Percentiles rank a stretch among this genome's conserved stretches.
Evolutionary conservation across 2,329 filamentous ascomycete species (phyloP).

Genomic region (Aspergillus sp.): DNA sequence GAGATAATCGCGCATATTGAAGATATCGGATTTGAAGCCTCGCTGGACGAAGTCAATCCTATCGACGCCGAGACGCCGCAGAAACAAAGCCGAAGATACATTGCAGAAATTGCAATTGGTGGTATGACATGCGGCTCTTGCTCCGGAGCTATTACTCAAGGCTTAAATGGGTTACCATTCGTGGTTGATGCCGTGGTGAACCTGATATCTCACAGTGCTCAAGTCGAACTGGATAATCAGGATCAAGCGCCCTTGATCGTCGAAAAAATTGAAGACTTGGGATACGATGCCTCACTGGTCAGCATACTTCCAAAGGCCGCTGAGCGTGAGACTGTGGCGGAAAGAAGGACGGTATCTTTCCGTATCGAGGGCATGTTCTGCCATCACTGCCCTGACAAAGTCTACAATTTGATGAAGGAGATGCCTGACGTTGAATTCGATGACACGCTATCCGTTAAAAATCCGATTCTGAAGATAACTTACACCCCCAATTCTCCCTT

Average conservation of each 20-base stretch:
- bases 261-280: slow-evolving; percentile 56
- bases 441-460: slow-evolving; percentile 53
- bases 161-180: slow-evolving; percentile 47
- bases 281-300: slow-evolving; percentile 64
- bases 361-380: slow-evolving; percentile 73
- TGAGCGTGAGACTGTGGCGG: slow-evolving; percentile 28
- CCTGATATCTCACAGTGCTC: slow-evolving; percentile 52
- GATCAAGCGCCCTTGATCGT: slow-evolving; percentile 47
- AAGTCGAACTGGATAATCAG: slow-evolving; percentile 49
- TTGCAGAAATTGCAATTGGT: slow-evolving; percentile 51
- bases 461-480: slow-evolving; percentile 67
- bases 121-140: slow-evolving; percentile 62
- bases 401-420: slow-evolving; percentile 36
- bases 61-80: slow-evolving; percentile 7
- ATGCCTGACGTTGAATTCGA: slow-evolving; percentile 49
- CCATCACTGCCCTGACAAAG: slow-evolving; percentile 62
- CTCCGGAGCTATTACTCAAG: slow-evolving; percentile 49
- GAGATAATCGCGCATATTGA: slow-evolving; percentile 51
- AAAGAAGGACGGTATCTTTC: slow-evolving; percentile 62
- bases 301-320: slow-evolving; percentile 33
- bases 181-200: slow-evolving; percentile 51
- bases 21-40: slow-evolving; percentile 50
- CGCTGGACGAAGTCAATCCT: slow-evolving; percentile 36
- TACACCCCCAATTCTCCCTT: slow-evolving; percentile 68
- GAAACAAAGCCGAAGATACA: slow-evolving; percentile 21